These are phyloP conservation scores for Ophiostoma piceae DNA, from an alignment of 2,329 filamentous ascomycete species.

Conservation along the genomic window DNA sequence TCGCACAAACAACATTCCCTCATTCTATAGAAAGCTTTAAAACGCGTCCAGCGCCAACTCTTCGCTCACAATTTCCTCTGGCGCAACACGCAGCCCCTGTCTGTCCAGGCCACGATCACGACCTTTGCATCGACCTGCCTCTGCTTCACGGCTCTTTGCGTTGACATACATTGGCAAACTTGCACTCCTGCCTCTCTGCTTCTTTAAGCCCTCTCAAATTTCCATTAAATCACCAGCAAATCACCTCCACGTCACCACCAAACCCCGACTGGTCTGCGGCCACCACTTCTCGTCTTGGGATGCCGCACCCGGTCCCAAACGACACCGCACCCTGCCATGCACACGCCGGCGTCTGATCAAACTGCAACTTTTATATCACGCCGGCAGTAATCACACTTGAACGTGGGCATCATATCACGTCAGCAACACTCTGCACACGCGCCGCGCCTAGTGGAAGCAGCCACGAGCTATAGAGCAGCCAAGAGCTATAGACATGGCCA, in stretches of 20 bases:
- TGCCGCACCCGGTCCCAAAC: constrained; percentile 15
- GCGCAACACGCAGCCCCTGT: constrained; percentile 21
- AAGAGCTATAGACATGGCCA: constrained; percentile 38
- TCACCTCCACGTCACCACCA: not conserved
- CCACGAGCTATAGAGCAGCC: not conserved
- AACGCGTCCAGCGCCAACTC: constrained; percentile 19
- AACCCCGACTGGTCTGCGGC: not conserved
- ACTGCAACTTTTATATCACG: constrained; percentile 6
- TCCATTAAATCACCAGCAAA: not conserved
- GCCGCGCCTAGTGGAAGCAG: constrained; percentile 16
- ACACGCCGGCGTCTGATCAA: constrained; percentile 19
- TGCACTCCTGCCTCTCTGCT: not conserved
- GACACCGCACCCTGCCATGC: constrained; percentile 24
- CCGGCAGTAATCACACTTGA: constrained; percentile 7
- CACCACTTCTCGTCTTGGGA: constrained; percentile 15
- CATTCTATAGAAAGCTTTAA: not conserved
- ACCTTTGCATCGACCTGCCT: constrained; percentile 1
- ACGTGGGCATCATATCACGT: not conserved
- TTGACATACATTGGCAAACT: not conserved
- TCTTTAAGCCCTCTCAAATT: not conserved
- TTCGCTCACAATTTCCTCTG: constrained; percentile 19
- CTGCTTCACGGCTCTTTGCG: not conserved
- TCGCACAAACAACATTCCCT: not conserved
- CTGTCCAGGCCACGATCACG: not conserved
- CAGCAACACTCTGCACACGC: not conserved